Percentiles rank a stretch among this genome's conserved stretches.
phyloP scores from a whole-genome alignment of 305 asterid species.

The Stenogyne calaminthoides region DNA sequence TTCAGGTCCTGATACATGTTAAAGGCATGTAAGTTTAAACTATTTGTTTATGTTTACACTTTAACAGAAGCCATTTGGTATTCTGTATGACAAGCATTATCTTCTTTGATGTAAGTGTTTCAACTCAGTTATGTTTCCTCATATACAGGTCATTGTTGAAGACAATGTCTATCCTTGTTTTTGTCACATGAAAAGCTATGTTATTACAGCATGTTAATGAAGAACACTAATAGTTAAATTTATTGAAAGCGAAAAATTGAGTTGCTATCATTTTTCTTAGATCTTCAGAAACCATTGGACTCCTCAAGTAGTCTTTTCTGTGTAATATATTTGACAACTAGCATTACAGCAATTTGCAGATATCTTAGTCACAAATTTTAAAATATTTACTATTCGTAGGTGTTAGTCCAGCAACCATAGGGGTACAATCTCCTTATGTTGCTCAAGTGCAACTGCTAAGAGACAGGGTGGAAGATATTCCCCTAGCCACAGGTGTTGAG shows the following conservation, averaged over 20 bases:
- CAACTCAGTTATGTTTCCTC: slow-evolving; percentile 9
- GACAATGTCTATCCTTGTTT: slow-evolving; percentile 5
- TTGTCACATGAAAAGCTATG: background rate
- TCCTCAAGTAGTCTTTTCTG: background rate
- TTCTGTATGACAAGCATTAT: slow-evolving; percentile 8
- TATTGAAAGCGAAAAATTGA: background rate
- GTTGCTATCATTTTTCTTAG: background rate
- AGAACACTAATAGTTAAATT: background rate
- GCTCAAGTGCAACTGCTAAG: slow-evolving; percentile 96
- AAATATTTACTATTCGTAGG: slow-evolving; percentile 51
- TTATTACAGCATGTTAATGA: slow-evolving; percentile 16
- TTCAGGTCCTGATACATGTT: background rate
- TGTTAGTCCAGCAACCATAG: slow-evolving; percentile 78
- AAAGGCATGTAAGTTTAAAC: background rate
- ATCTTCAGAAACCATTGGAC: background rate
- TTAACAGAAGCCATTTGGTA: background rate
- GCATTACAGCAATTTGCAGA: slow-evolving; percentile 21
- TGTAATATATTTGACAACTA: slow-evolving; percentile 5
- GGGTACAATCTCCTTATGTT: slow-evolving; percentile 96
- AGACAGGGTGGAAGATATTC: slow-evolving; percentile 83
- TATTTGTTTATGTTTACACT: background rate
- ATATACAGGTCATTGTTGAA: slow-evolving; percentile 6
- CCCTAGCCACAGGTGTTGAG: slow-evolving; percentile 84
- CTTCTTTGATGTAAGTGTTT: background rate
- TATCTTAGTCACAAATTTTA: slow-evolving; percentile 10